Base-by-base conservation (phyloP, 1,139 yeast species). In the Pichia norvegensis region DNA sequence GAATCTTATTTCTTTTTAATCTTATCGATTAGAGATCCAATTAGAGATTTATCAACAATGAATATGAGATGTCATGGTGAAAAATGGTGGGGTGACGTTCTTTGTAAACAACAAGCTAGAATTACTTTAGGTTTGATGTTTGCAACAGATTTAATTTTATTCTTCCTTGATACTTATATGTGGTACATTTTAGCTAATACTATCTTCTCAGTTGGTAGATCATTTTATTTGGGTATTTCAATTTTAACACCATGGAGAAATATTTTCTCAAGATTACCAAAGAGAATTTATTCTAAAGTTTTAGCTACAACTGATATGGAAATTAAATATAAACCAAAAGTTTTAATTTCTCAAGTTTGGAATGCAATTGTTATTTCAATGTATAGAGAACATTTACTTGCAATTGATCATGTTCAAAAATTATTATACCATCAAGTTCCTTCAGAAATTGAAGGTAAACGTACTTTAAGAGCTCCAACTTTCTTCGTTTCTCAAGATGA, bases 201-300 rank as follows among this genome's bases (percentile, higher is more conserved):
- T 68, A 78, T 87, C 58, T 88, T 86, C 78, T 90, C 97, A 52
- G 88, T 92, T 62, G 97, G 95, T 60, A 86, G 96, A 66, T 92
- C 97, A 25, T 92, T 92, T 78, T 92, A 90, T 75, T 76, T 92
- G 68, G 98, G 98, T 83, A 88, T 92, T 61, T 92, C 97, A 44
- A 90, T 92, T 56, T 82, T 90, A 75, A 92, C 98, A 46, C 98
- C 98, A 52, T 92, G 98, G 98, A 85, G 97, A 80, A 92, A 92
- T 67, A 90, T 92, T 61, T 92, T 90, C 74, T 83, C 96, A 52
- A 83, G 98, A 69, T 76, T 92, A 64, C 98, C 98, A 67, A 92
- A 92, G 80, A 86, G 98, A 80, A 87, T 92, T 59, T 92, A 92
- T 74, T 87, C 97, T 49, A 92, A 92, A 79, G 81, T 92, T 56